These are phyloP conservation scores for Stemphylium vesicarium DNA, from an alignment of 2,329 filamentous ascomycete species.

Conservation along the genomic window DNA sequence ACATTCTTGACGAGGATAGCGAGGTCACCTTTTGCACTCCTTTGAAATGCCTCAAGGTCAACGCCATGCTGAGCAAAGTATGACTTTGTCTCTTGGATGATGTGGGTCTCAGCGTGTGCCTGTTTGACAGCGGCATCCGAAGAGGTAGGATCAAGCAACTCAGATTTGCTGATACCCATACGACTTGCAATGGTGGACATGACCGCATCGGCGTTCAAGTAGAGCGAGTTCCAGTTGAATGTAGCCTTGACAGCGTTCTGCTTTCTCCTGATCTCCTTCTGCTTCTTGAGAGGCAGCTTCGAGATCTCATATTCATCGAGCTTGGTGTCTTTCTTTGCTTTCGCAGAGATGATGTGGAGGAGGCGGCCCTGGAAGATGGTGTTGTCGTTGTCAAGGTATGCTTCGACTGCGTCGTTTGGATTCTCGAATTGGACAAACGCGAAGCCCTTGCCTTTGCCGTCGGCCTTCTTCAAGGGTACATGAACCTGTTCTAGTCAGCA, in stretches of 20 bases:
- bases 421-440: conserved; percentile 82
- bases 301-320: conserved; percentile 89
- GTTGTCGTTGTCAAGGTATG: conserved; percentile 80
- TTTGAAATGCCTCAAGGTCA: conserved; percentile 90
- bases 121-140: conserved; percentile 95
- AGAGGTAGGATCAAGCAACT: conserved; percentile 93
- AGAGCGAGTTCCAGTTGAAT: conserved; percentile 99
- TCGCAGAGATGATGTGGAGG: conserved; percentile 85
- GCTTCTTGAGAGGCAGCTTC: conserved; percentile 92
- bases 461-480: conserved; percentile 73
- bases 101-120: conserved; percentile 92
- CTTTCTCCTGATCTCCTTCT: conserved; percentile 87
- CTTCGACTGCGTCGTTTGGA: conserved; percentile 74
- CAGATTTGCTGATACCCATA: conserved; percentile 87
- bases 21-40: conserved; percentile 80
- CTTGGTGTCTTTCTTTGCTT: conserved; percentile 79
- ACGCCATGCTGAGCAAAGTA: conserved; percentile 90
- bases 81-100: conserved; percentile 94
- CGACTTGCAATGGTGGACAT: conserved; percentile 87
- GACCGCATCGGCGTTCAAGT: conserved; percentile 92
- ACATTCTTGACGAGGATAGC: conserved; percentile 96
- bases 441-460: conserved; percentile 84
- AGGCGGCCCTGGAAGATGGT: conserved; percentile 91
- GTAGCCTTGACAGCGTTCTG: conserved; percentile 76
- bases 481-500: conserved; percentile 71